Conservation (phyloP, 2,329 filamentous ascomycete species). For the Cladosporium sp. region DNA sequence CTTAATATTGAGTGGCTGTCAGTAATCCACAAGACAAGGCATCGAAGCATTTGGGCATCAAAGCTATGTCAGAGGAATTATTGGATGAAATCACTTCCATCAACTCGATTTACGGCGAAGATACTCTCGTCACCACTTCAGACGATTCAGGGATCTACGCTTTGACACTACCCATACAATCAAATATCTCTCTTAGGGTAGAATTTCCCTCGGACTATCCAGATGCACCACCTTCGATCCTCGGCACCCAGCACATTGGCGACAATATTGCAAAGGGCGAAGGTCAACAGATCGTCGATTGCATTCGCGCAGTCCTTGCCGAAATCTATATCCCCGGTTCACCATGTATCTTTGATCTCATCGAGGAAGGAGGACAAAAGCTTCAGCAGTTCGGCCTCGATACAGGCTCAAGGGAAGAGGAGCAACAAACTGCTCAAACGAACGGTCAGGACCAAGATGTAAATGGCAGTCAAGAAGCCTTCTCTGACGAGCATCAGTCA, state of each 20-base stretch:
- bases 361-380: conserved; percentile 54
- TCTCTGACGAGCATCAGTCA: conserved; percentile 30
- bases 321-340: conserved; percentile 67
- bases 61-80: conserved; percentile 43
- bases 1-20: too few species aligned
- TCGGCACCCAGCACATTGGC: conserved; percentile 76
- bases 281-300: conserved; percentile 64
- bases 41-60: neutral
- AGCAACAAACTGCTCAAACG: conserved; percentile 13
- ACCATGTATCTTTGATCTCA: conserved; percentile 86
- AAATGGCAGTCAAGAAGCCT: neutral
- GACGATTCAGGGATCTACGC: conserved; percentile 44
- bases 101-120: conserved; percentile 75
- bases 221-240: conserved; percentile 63
- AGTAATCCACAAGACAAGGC: neutral
- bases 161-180: conserved; percentile 62
- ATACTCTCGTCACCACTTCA: conserved; percentile 47
- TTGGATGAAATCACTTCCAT: conserved; percentile 73
- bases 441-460: conserved; percentile 24
- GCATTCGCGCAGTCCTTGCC: conserved; percentile 63
- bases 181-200: conserved; percentile 53
- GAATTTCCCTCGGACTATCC: conserved; percentile 74
- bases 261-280: conserved; percentile 62
- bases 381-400: conserved; percentile 32
- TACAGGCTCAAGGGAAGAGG: conserved; percentile 6